phyloP scores from a whole-genome alignment of 2,329 filamentous ascomycete species.

The Cercospora sp. region DNA sequence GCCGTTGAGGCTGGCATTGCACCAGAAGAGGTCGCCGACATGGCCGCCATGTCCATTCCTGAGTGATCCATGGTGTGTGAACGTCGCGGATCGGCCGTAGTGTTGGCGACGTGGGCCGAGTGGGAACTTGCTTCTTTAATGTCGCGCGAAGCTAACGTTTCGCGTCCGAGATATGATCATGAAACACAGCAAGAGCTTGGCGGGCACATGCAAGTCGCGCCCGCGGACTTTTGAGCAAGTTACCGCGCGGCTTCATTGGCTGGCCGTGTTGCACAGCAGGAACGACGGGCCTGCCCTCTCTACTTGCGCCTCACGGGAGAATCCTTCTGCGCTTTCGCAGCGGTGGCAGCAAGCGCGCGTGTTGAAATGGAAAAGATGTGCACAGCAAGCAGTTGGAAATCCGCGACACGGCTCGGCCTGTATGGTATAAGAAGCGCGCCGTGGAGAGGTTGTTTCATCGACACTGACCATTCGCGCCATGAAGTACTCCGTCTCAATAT shows the following conservation, averaged over 20 bases:
- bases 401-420: background rate
- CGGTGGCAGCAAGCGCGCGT: background rate
- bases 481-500: background rate
- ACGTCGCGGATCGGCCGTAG: background rate
- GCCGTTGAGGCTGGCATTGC: slow-evolving; percentile 23
- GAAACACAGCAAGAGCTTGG: slow-evolving; percentile 9
- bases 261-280: background rate
- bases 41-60: slow-evolving; percentile 16
- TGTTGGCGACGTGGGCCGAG: too few species aligned
- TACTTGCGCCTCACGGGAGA: too few species aligned
- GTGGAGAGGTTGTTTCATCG: background rate
- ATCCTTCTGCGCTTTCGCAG: too few species aligned
- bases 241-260: background rate
- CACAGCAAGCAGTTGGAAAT: background rate
- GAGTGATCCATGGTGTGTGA: slow-evolving; percentile 1
- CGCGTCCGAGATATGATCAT: background rate
- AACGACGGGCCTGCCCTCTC: background rate
- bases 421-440: background rate
- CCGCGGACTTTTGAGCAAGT: slow-evolving; percentile 19
- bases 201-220: background rate
- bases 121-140: background rate
- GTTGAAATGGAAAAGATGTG: background rate
- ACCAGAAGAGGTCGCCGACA: slow-evolving; percentile 16
- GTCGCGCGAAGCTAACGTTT: background rate
- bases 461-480: background rate